Base-by-base conservation (phyloP, 805 yeast genomes). In the Candida pini region DNA sequence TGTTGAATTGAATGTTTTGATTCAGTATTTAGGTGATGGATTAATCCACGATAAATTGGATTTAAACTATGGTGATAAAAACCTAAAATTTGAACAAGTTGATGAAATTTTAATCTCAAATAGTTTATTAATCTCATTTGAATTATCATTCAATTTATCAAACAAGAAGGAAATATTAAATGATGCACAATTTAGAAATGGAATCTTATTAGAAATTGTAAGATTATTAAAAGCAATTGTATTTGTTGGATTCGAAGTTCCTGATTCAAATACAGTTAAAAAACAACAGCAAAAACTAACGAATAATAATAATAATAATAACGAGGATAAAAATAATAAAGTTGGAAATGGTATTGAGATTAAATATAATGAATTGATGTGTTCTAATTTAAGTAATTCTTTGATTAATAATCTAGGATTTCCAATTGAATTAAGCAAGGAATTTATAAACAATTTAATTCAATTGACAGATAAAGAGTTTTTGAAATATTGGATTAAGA, bases 131-230 rank as follows among this genome's bases (percentile, higher is more conserved):
- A 62, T 85, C 35, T 68, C 80, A 23, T 83, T 87, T 63, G 89
- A 86, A 55, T 64, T 87, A 31, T 86, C 95, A n/a, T 79, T 85
- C 54, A 78, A 81, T 46, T 72, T 78, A 23, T n/a, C n/a, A n/a
- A n/a, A n/a, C n/a, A 71, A 71, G 21, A 71, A 68, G 24, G 78
- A 81, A 48, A 75, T 81, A 50, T 63, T 78, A 31, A 75, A 76
- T 44, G 96, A 88, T 56, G 95, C 95, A 4, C 89, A 85, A 53
- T 75, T 73, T 45, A 71, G 90, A 49, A 69, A 79, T 39, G 69
- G 84, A 25, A 79, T 87, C 2, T 74, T 77, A 44, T 41, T 56
- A 27, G 98, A 90, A 51, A 65, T 85, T 10, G 76, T 92, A 1
- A 64, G 75, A 28, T 62, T 87, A 16, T 72, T 89, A 53, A 81